phyloP scores from a whole-genome alignment of 352 stramenopile genomes.

The Phytopythium oedochilum region DNA sequence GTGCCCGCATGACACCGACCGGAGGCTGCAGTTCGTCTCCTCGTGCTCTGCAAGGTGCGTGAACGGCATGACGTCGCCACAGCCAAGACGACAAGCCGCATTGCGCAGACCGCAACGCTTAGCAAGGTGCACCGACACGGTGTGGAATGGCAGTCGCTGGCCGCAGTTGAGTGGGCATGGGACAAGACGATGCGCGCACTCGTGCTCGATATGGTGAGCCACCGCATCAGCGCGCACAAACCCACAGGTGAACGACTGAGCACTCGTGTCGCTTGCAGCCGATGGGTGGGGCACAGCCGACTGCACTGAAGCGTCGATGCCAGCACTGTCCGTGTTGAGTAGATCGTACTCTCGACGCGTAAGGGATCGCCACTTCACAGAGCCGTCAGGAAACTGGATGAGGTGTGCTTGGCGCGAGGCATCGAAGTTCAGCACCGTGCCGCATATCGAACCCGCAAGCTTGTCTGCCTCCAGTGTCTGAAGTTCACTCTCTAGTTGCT shows the following conservation, averaged over 20 bases:
- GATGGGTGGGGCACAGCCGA: too few relatives aligned
- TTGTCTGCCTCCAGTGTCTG: conserved; percentile 3
- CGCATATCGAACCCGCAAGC: not conserved
- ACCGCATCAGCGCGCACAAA: conserved; percentile 10
- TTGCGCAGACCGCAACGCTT: conserved; percentile 69
- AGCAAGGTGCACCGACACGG: conserved; percentile 31
- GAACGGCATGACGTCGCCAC: conserved; percentile 41
- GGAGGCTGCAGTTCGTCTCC: conserved; percentile 30
- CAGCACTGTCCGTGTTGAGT: conserved; percentile 1
- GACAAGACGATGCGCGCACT: conserved; percentile 48
- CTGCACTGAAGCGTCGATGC: not conserved
- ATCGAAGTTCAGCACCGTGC: conserved; percentile 2
- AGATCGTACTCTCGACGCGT: conserved; percentile 39
- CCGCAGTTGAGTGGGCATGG: conserved; percentile 61
- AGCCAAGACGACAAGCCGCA: conserved; percentile 47
- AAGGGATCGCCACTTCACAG: conserved; percentile 40
- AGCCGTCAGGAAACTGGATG: conserved; percentile 51
- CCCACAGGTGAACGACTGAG: conserved; percentile 18
- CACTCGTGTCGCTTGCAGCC: not conserved
- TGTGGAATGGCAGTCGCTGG: conserved; percentile 39
- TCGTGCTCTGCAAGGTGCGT: conserved; percentile 46
- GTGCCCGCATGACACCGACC: conserved; percentile 45
- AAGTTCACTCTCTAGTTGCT: conserved; percentile 4
- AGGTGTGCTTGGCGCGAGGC: conserved; percentile 19
- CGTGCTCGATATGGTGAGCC: conserved; percentile 18